A percentile compares a stretch with the other conserved stretches of the same genome.
phyloP scores from a whole-genome alignment of 352 stramenopile species.

The Phytopythium kandeliae region DNA sequence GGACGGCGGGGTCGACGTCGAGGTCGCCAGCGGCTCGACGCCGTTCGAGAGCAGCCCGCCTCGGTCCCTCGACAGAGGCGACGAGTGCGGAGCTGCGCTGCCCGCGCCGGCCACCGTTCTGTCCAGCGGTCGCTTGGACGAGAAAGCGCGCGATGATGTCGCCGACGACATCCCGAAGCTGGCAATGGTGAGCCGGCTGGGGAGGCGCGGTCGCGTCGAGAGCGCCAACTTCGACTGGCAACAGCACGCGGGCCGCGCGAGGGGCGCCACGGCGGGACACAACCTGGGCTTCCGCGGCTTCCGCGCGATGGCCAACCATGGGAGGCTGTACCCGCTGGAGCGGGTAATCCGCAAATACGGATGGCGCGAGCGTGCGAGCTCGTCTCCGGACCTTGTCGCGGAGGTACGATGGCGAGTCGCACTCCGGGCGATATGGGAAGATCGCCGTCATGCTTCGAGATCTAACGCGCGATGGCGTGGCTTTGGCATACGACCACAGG shows the following conservation, averaged over 20 bases:
- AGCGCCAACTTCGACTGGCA: slow-evolving; percentile 43
- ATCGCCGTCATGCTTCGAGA: too few relatives aligned
- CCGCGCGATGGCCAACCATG: slow-evolving; percentile 2
- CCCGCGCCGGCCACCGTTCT: background rate
- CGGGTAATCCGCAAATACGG: slow-evolving; percentile 8
- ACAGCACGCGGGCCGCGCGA: background rate
- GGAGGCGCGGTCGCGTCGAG: slow-evolving; percentile 63
- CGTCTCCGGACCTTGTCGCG: slow-evolving; percentile 6
- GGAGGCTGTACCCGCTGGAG: slow-evolving; percentile 1
- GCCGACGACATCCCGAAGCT: background rate
- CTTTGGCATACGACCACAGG: slow-evolving; percentile 7
- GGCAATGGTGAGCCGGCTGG: slow-evolving; percentile 38
- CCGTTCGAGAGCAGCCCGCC: background rate
- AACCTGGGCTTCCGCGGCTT: slow-evolving; percentile 4
- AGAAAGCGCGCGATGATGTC: background rate
- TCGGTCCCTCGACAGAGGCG: background rate
- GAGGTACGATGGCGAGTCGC: too few relatives aligned
- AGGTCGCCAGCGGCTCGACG: background rate
- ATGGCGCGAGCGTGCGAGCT: slow-evolving; percentile 8
- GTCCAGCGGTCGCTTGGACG: background rate
- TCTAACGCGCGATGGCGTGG: too few relatives aligned
- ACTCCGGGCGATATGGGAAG: too few relatives aligned
- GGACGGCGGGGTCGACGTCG: slow-evolving; percentile 3
- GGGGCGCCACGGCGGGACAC: slow-evolving; percentile 1
- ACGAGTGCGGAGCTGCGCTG: background rate